phyloP scores from a whole-genome alignment of 805 yeast species.

The Suhomyces canberraensis region DNA sequence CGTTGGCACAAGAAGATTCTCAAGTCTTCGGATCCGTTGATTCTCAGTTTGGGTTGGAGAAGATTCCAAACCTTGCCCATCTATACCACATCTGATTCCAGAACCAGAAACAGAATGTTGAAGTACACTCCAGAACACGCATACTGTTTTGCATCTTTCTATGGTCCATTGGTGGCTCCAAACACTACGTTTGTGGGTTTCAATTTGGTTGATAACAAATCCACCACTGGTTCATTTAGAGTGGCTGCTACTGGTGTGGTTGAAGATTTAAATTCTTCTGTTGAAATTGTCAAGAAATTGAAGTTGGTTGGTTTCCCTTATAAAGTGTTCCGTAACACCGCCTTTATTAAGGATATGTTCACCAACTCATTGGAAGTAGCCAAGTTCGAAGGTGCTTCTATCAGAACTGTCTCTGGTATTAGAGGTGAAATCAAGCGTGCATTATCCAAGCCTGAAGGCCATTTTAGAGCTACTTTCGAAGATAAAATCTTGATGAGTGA shows the following conservation, averaged over 20 bases:
- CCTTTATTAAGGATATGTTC: constrained; percentile 96
- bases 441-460: constrained; percentile 89
- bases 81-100: constrained; percentile 93
- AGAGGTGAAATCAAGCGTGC: constrained; percentile 98
- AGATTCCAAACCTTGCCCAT: constrained; percentile 95
- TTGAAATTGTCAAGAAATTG: constrained; percentile 92
- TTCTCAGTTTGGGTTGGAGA: constrained; percentile 95
- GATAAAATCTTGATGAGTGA: constrained; percentile 92
- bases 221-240: constrained; percentile 86
- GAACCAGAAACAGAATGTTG: constrained; percentile 96
- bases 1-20: constrained; percentile 98
- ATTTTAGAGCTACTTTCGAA: constrained; percentile 94
- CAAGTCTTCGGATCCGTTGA: constrained; percentile 93
- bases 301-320: constrained; percentile 94
- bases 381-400: constrained; percentile 95
- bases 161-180: constrained; percentile 96
- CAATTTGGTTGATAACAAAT: constrained; percentile 77
- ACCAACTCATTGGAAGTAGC: constrained; percentile 90
- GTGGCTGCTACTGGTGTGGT: constrained; percentile 97
- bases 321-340: constrained; percentile 92
- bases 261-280: constrained; percentile 85
- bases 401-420: constrained; percentile 94
- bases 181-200: constrained; percentile 97
- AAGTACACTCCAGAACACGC: constrained; percentile 98
- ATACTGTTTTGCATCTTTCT: constrained; percentile 91